Evolutionary conservation across 176 grass and related monocot genomes (phyloP).

Genomic region (Tillandsia leiboldiana): DNA sequence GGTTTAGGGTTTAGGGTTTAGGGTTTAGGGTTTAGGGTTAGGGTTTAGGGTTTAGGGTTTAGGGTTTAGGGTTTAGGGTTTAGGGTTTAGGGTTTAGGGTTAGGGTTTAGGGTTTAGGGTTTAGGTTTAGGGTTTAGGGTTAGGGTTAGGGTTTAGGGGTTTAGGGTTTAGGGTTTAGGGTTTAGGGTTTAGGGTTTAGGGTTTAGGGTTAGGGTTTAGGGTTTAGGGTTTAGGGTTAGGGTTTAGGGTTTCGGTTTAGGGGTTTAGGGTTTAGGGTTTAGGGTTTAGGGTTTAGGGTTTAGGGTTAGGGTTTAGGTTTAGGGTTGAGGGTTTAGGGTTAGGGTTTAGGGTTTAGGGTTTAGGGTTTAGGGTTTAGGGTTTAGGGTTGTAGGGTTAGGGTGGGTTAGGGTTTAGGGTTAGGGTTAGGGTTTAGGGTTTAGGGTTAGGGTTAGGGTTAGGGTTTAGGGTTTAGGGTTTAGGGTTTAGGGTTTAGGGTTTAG

Average conservation of each 20-base stretch:
- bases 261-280: conserved; percentile 32
- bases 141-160: too few relatives aligned
- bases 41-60: too few relatives aligned
- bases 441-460: conserved; percentile 13
- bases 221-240: conserved; percentile 24
- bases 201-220: conserved; percentile 17
- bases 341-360: conserved; percentile 5
- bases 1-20: too few relatives aligned
- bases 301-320: conserved; percentile 17
- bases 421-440: conserved; percentile 15
- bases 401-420: conserved; percentile 14
- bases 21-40: too few relatives aligned
- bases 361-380: conserved; percentile 1
- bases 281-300: conserved; percentile 26
- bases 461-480: conserved; percentile 14
- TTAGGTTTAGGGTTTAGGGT: too few relatives aligned
- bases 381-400: not conserved
- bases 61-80: too few relatives aligned
- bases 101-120: too few relatives aligned
- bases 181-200: conserved; percentile 2
- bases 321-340: conserved; percentile 7
- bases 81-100: too few relatives aligned
- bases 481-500: conserved; percentile 7
- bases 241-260: conserved; percentile 32
- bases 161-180: too few relatives aligned